Conservation (phyloP, 1,139 yeast genomes). For the Yamadazyma triangularis region DNA sequence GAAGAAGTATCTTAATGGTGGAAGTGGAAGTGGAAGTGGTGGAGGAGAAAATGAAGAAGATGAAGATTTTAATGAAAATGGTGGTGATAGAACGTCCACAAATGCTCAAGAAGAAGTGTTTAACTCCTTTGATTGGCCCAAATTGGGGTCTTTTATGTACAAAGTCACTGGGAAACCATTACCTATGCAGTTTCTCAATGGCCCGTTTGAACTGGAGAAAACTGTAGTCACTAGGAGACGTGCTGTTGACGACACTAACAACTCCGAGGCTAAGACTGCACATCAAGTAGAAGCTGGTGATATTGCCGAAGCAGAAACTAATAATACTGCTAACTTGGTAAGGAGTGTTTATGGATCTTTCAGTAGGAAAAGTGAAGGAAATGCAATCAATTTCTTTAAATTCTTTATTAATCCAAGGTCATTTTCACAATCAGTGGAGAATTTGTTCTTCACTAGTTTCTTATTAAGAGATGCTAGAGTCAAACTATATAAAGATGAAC, state of each 20-base stretch:
- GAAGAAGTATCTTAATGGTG: not conserved
- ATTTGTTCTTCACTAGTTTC: constrained; percentile 77
- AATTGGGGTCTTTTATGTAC: constrained; percentile 53
- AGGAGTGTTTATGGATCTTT: constrained; percentile 40
- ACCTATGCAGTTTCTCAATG: constrained; percentile 59
- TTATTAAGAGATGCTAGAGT: constrained; percentile 70
- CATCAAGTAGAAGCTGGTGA: constrained; percentile 31
- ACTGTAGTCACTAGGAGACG: constrained; percentile 34
- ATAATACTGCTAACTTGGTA: constrained; percentile 60
- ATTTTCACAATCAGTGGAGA: constrained; percentile 77
- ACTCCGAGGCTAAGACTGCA: constrained; percentile 45
- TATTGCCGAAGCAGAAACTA: constrained; percentile 48
- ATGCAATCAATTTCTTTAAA: constrained; percentile 53
- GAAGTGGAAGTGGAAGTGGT: no score
- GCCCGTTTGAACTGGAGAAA: constrained; percentile 66
- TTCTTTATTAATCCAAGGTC: constrained; percentile 73
- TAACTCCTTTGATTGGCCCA: constrained; percentile 52
- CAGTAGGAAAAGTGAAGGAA: constrained; percentile 21
- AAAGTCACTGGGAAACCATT: constrained; percentile 45
- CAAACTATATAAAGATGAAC: constrained; percentile 41
- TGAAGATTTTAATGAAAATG: constrained; percentile 1
- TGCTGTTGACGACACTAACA: constrained; percentile 39
- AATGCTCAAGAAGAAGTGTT: constrained; percentile 20
- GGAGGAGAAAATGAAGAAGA: constrained; percentile 10
- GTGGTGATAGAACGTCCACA: constrained; percentile 2